Conservation (phyloP, 163 green algal genomes). For the Scenedesmus sp. region DNA sequence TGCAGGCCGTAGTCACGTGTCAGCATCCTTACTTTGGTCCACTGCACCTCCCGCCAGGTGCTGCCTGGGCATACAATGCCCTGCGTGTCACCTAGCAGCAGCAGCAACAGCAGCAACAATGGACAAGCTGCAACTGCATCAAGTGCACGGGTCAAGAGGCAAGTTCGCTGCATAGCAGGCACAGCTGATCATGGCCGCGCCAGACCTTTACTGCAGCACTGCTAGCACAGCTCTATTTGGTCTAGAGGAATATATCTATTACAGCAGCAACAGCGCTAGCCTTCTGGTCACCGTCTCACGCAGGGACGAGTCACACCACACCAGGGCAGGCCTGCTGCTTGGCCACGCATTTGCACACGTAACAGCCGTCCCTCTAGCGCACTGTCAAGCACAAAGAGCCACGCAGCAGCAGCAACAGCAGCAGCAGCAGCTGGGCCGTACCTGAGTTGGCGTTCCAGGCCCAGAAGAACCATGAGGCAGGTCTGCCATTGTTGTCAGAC, state of each 20-base stretch:
- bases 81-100: background rate
- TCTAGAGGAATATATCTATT: too few relatives aligned
- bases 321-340: too few relatives aligned
- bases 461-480: constrained; percentile 27
- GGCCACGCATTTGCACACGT: too few relatives aligned
- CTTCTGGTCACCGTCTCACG: too few relatives aligned
- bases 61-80: constrained; percentile 2
- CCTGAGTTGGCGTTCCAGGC: constrained; percentile 53
- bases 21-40: constrained; percentile 2
- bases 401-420: background rate
- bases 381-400: background rate
- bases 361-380: background rate
- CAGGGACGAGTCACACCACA: too few relatives aligned
- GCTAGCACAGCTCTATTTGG: too few relatives aligned
- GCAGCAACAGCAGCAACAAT: constrained; percentile 11
- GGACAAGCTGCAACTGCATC: background rate
- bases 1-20: background rate
- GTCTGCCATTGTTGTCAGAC: background rate
- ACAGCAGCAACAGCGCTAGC: too few relatives aligned
- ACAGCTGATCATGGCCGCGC: too few relatives aligned
- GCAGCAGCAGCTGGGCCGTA: constrained; percentile 1
- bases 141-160: too few relatives aligned
- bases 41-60: constrained; percentile 17
- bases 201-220: too few relatives aligned
- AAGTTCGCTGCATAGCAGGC: too few relatives aligned